Conservation (phyloP, 73 alveolate genomes). For the Urostyla sp. region DNA sequence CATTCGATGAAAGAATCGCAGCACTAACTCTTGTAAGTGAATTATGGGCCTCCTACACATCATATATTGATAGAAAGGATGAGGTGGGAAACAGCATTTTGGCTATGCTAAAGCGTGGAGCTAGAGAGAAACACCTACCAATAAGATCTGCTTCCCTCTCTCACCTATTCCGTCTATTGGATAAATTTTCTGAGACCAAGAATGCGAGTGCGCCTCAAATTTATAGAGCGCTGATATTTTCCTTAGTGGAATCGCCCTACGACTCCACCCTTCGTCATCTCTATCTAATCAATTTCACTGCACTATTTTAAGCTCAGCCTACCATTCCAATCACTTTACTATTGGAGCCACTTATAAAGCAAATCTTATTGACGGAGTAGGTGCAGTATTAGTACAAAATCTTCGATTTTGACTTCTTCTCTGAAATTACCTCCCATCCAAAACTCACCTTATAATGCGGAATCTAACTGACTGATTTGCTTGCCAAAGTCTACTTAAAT, state of each 20-base stretch:
- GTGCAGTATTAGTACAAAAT: slow-evolving; percentile 89
- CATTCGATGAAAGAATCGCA: slow-evolving; percentile 80
- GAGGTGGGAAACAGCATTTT: slow-evolving; percentile 69
- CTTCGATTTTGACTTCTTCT: slow-evolving; percentile 94
- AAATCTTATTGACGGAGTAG: slow-evolving; percentile 84
- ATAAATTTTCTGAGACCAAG: slow-evolving; percentile 86
- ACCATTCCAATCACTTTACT: slow-evolving; percentile 95
- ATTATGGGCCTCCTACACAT: slow-evolving; percentile 78
- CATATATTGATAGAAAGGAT: slow-evolving; percentile 69
- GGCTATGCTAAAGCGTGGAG: slow-evolving; percentile 65
- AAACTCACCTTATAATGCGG: slow-evolving; percentile 92
- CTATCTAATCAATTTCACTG: slow-evolving; percentile 84
- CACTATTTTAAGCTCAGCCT: slow-evolving; percentile 79
- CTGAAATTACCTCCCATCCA: slow-evolving; percentile 92
- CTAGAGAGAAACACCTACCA: slow-evolving; percentile 75
- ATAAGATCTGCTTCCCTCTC: slow-evolving; percentile 69
- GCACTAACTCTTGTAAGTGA: slow-evolving; percentile 80
- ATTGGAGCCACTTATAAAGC: slow-evolving; percentile 94
- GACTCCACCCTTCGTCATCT: slow-evolving; percentile 90
- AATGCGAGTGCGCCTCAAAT: slow-evolving; percentile 94
- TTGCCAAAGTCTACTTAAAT: slow-evolving; percentile 92
- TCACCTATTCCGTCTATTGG: slow-evolving; percentile 76
- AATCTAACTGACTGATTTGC: slow-evolving; percentile 85
- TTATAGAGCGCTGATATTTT: slow-evolving; percentile 89
- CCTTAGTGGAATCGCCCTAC: slow-evolving; percentile 93